Percentiles rank a stretch among this genome's conserved stretches.
phyloP scores from a whole-genome alignment of 2,329 filamentous ascomycete species.

The Tolypocladium nubicola region DNA sequence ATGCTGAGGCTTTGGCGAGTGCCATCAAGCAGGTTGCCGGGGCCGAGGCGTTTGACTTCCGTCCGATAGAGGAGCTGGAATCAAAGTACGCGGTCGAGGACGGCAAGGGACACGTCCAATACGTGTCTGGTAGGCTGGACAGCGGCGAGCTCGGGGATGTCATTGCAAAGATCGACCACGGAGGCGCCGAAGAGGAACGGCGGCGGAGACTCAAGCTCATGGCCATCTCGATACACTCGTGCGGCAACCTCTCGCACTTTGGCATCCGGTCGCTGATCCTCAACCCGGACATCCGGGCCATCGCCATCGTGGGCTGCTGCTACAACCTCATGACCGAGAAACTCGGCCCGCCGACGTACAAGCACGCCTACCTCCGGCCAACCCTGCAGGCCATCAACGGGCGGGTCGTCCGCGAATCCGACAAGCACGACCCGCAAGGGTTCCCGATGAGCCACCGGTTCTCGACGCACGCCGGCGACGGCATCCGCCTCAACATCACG shows the following conservation, averaged over 20 bases:
- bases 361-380: constrained; percentile 66
- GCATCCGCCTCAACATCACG: constrained; percentile 85
- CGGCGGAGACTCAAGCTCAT: constrained; percentile 48
- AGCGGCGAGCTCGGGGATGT: constrained; percentile 62
- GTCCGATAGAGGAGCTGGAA: constrained; percentile 36
- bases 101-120: constrained; percentile 62
- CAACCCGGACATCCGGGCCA: constrained; percentile 76
- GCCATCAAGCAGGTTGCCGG: constrained; percentile 23
- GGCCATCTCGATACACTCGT: constrained; percentile 93
- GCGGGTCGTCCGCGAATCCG: constrained; percentile 57
- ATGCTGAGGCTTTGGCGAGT: constrained; percentile 24
- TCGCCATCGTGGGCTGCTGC: constrained; percentile 95
- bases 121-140: constrained; percentile 64
- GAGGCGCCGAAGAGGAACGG: constrained; percentile 8
- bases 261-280: constrained; percentile 77
- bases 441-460: constrained; percentile 83
- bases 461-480: constrained; percentile 43
- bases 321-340: constrained; percentile 94
- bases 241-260: constrained; percentile 93
- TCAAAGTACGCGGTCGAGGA: constrained; percentile 44
- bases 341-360: constrained; percentile 77
- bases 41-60: constrained; percentile 28
- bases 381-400: constrained; percentile 56
- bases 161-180: constrained; percentile 45
- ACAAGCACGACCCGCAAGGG: constrained; percentile 73